Evolutionary conservation across 2,329 filamentous ascomycete species (phyloP).

Genomic region (Exophiala oligosperma): DNA sequence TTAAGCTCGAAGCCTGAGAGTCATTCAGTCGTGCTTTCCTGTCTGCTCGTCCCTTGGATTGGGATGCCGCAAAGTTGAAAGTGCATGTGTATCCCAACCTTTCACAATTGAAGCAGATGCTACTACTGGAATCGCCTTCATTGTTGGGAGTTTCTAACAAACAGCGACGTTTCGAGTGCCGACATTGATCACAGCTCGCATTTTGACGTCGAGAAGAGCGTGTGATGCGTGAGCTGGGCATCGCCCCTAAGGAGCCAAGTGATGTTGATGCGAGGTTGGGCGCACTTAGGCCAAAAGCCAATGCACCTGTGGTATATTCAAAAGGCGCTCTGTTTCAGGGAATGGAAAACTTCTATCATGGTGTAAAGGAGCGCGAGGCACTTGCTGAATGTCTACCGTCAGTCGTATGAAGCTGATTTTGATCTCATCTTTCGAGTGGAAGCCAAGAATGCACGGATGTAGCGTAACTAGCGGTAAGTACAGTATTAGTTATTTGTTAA

Average conservation of each 20-base stretch:
- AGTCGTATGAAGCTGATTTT: no score
- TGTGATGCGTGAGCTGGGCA: neutral
- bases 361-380: no score
- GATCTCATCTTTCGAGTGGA: no score
- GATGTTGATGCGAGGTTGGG: neutral
- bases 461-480: no score
- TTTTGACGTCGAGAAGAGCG: slow-evolving; percentile 27
- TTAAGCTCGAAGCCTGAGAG: neutral
- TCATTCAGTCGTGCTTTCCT: neutral
- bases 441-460: no score
- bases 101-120: slow-evolving; percentile 25
- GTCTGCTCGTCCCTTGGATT: neutral
- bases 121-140: neutral
- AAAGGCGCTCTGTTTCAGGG: no score
- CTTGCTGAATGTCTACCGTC: no score
- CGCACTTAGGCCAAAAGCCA: no score
- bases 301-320: no score
- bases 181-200: slow-evolving; percentile 31
- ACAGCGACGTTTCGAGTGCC: slow-evolving; percentile 32
- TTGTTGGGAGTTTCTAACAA: slow-evolving; percentile 14
- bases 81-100: slow-evolving; percentile 28
- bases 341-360: no score
- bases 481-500: no score
- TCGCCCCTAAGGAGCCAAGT: neutral
- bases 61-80: slow-evolving; percentile 17